A percentile compares a stretch with the other conserved stretches of the same genome.
These are phyloP conservation scores for Aspergillus arachidicola DNA, from an alignment of 2,329 filamentous ascomycete genomes.

Conservation along the genomic window DNA sequence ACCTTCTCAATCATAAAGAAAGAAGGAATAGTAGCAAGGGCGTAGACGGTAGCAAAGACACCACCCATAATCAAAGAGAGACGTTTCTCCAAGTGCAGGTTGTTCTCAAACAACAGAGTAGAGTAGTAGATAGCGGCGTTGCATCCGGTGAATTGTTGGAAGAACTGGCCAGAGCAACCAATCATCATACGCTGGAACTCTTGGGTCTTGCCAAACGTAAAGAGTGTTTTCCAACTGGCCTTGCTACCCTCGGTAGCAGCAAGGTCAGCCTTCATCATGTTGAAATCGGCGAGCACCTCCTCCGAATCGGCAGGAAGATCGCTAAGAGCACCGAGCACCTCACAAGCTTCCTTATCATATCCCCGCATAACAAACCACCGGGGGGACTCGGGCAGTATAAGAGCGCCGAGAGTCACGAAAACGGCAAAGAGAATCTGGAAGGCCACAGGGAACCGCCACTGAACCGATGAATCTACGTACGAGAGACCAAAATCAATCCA, in stretches of 20 bases:
- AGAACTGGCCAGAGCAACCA: conserved; percentile 35
- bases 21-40: conserved; percentile 29
- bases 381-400: conserved; percentile 54
- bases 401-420: conserved; percentile 21
- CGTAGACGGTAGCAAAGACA: conserved; percentile 32
- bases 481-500: conserved; percentile 40
- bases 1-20: conserved; percentile 39
- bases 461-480: conserved; percentile 32
- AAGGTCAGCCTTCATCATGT: conserved; percentile 51
- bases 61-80: conserved; percentile 30
- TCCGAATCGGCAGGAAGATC: conserved; percentile 38
- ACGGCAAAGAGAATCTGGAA: conserved; percentile 50
- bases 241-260: conserved; percentile 35
- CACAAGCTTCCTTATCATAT: background rate
- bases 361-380: conserved; percentile 51
- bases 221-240: conserved; percentile 28
- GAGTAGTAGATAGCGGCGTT: conserved; percentile 51
- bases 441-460: conserved; percentile 51
- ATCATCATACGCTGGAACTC: conserved; percentile 34
- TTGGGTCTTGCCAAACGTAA: conserved; percentile 35
- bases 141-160: conserved; percentile 51
- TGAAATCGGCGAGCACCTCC: conserved; percentile 29
- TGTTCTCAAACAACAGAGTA: conserved; percentile 48
- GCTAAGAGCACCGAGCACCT: background rate
- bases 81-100: conserved; percentile 26